Conservation (phyloP, 2,329 filamentous ascomycete species). For the Pseudogymnoascus sp. region DNA sequence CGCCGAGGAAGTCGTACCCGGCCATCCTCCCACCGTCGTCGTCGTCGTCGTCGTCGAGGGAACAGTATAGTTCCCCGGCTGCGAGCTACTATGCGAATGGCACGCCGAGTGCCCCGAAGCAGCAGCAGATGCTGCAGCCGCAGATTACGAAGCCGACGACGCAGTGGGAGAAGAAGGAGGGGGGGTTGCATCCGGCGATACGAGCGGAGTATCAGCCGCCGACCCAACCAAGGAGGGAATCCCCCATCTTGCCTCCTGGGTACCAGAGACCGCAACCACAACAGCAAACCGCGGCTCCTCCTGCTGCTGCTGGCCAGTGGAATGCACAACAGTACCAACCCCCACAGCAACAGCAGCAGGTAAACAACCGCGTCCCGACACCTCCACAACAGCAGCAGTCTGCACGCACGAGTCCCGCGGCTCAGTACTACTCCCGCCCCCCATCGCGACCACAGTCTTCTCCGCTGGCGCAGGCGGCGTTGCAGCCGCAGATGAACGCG, state of each 20-base stretch:
- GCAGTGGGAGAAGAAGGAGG: constrained; percentile 23
- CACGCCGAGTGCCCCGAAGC: constrained; percentile 10
- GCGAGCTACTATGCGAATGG: constrained; percentile 11
- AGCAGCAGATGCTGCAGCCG: constrained; percentile 11
- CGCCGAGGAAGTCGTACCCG: constrained; percentile 13
- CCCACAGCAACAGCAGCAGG: background rate
- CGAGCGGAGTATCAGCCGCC: constrained; percentile 24
- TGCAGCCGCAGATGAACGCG: background rate
- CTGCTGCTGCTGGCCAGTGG: background rate
- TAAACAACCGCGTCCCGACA: background rate
- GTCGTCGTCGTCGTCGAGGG: background rate
- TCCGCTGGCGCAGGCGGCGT: background rate
- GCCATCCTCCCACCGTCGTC: constrained; percentile 6
- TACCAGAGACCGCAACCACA: background rate
- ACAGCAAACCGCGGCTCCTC: background rate
- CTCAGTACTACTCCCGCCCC: background rate
- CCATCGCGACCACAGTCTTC: background rate
- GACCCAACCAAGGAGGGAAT: background rate
- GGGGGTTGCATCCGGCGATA: constrained; percentile 31
- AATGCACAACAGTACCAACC: background rate
- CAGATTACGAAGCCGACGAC: constrained; percentile 7
- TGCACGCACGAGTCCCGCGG: background rate
- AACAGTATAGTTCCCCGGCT: constrained; percentile 10
- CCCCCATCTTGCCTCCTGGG: background rate
- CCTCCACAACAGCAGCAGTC: background rate